A percentile compares a stretch with the other conserved stretches of the same genome.
Evolutionary conservation across 345 rosid species (phyloP).

Genomic region (Luvunga scandens): DNA sequence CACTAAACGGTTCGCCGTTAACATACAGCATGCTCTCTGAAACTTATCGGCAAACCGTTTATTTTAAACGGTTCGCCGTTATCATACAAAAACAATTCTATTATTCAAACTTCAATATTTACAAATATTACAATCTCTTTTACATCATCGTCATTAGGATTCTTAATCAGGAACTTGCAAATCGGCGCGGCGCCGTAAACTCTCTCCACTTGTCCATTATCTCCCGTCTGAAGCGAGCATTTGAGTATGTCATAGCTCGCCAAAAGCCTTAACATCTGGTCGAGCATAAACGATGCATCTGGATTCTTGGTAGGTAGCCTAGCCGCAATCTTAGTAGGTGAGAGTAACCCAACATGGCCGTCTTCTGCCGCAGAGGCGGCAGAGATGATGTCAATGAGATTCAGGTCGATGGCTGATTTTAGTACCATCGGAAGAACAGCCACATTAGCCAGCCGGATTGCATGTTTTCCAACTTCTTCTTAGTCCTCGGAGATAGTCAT

Average conservation of each 20-base stretch:
- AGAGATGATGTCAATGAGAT: conserved; percentile 39
- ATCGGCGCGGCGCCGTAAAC: conserved; percentile 37
- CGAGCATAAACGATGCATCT: conserved; percentile 37
- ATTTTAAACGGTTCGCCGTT: no score
- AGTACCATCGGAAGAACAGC: conserved; percentile 31
- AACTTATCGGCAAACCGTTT: no score
- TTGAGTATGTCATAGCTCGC: conserved; percentile 46
- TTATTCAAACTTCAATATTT: no score
- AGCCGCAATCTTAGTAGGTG: conserved; percentile 39
- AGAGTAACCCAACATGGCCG: conserved; percentile 22
- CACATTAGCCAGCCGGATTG: background rate
- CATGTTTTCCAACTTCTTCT: background rate
- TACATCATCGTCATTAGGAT: conserved; percentile 23
- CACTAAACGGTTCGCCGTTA: no score
- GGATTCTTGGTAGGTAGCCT: conserved; percentile 41
- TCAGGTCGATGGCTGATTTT: conserved; percentile 44
- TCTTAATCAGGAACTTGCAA: conserved; percentile 39
- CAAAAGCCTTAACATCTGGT: conserved; percentile 46
- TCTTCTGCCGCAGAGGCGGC: conserved; percentile 3
- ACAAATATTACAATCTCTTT: no score
- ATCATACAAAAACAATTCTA: no score
- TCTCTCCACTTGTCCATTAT: conserved; percentile 24
- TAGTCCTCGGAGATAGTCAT: background rate
- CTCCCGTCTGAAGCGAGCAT: background rate
- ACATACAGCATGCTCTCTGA: no score